Base-by-base conservation (phyloP, 1,139 yeast genomes). In the Meyerozyma elateridarum region DNA sequence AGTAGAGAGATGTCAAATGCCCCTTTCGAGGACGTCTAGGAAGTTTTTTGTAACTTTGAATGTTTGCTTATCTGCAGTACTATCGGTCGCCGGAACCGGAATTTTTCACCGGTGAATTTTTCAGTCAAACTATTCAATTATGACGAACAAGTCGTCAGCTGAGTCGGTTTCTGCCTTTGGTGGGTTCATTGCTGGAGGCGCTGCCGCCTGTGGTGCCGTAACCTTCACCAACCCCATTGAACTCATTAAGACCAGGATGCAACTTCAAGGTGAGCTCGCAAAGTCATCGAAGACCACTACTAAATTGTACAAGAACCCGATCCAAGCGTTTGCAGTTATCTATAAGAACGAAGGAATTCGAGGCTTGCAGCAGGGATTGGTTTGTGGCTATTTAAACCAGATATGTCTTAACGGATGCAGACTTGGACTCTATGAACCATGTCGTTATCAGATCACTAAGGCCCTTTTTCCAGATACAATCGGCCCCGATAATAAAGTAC, bases 191-290 rank as follows among this genome's bases (percentile, higher is more conserved):
- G 96, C 96, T 9, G 98, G 97, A 4, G 96, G 95, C 5, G 45
- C 87, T 8, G 98, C 98, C 1, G 96, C 97, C 3, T 89, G 97
- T 63, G 94, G 95, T 33, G 97, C 98, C 0, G 98, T 91, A 22
- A 91, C 96, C 0, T 83, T 89, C 56, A 89, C 97, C 8, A 91
- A 91, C 52, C 98, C 98, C 6, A 83, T 91, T 38, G 98, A 91
- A 54, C 69, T 91, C 43, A 87, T 89, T 50, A 91, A 91, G 61
- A 91, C 94, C 3, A 70, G 97, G 59, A 85, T 91, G 95, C 98
- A 91, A 58, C 67, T 91, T 26, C 96, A 91, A 59, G 98, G 98
- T 35, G 97, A 91, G 58, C 67, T 91, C 33, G 64, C 79, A 3
- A 70, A 79, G 20, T 55, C 59, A 21, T 70, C 76, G 2, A 50